Base-by-base conservation (phyloP, 2,329 filamentous ascomycete genomes). In the Penicillium capsulatum region DNA sequence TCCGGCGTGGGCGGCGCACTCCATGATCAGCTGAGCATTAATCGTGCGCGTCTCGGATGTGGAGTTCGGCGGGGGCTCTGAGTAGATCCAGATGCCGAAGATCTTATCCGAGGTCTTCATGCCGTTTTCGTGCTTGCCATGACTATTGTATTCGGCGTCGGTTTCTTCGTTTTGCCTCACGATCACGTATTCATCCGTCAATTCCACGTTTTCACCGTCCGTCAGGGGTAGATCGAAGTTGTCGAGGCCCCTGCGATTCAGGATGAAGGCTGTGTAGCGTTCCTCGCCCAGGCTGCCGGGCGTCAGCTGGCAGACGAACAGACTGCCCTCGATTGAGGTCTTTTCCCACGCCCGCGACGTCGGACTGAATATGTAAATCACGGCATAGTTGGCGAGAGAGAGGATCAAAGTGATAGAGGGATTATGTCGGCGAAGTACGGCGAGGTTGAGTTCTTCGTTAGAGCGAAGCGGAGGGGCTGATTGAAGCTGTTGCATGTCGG, bases 381-480 rank as follows among this genome's bases (percentile, higher is more conserved):
- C 86, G 17, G 86, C 85, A 57, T 91, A 94, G 20, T 86, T 83
- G 4, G 88, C 88, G 51, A 92, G 84, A 47, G 84, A 83, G 48
- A 88, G 73, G 59, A 96, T 88, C 36, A 75, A 70, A 42, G 73
- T 72, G 49, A 96, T 80, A 42, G 79, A 76, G 20, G 88, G 85
- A 42, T 87, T 79, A 68, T 95, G 86, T 51, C 88, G 85, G 43
- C 78, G 81, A 24, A 97, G 75, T 27, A 96, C 91, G 34, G 80
- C 75, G 50, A 94, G 75, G 70, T 97, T 97, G 58, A 97, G 81
- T 52, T 94, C 84, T 39, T 84, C 85, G 64, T 90, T 92, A 47
- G 83, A 83, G 50, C 86, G 82, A 5, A 55, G 49, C 24, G 69
- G 71, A 29, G 72, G 71, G 65, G 62, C 16, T 42, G 44, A 30